Percentiles rank a stretch among this genome's conserved stretches.
Evolutionary conservation across 257 asterid genomes (phyloP).

Genomic region (Solanum lycopersicoides): DNA sequence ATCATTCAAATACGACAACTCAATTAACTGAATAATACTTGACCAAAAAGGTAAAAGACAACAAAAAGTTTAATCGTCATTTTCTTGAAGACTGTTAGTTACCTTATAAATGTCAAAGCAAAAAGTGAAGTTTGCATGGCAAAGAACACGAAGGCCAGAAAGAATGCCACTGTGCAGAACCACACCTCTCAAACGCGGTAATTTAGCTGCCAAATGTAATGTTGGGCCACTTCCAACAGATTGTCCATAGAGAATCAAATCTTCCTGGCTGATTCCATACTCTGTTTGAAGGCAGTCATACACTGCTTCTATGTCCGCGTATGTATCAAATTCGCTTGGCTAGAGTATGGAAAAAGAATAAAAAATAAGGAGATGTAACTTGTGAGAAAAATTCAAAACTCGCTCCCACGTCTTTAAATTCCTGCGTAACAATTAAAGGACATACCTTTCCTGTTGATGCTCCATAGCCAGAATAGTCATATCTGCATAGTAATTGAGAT

Average conservation of each 20-base stretch:
- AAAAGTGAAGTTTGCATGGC: constrained; percentile 77
- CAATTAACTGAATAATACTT: background rate
- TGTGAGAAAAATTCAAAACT: background rate
- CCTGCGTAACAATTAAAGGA: background rate
- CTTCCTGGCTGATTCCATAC: constrained; percentile 91
- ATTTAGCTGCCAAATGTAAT: constrained; percentile 79
- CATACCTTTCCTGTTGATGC: constrained; percentile 96
- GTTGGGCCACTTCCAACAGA: constrained; percentile 99
- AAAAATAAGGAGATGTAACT: background rate
- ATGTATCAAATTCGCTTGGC: constrained; percentile 93
- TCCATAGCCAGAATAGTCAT: constrained; percentile 98
- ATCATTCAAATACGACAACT: background rate
- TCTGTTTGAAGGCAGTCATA: constrained; percentile 90
- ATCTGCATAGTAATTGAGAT: constrained; percentile 38
- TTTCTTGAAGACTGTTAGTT: background rate
- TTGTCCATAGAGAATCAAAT: constrained; percentile 83
- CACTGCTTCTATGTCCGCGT: constrained; percentile 95
- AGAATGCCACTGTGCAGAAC: constrained; percentile 98
- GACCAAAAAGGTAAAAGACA: background rate
- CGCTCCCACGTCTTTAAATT: background rate
- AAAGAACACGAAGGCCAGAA: constrained; percentile 97
- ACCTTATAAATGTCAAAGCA: constrained; percentile 97
- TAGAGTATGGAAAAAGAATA: constrained; percentile 17
- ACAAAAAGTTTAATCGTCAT: background rate
- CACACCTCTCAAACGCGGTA: constrained; percentile 94